phyloP scores from a whole-genome alignment of 257 asterid species.

The Solanum acaule region DNA sequence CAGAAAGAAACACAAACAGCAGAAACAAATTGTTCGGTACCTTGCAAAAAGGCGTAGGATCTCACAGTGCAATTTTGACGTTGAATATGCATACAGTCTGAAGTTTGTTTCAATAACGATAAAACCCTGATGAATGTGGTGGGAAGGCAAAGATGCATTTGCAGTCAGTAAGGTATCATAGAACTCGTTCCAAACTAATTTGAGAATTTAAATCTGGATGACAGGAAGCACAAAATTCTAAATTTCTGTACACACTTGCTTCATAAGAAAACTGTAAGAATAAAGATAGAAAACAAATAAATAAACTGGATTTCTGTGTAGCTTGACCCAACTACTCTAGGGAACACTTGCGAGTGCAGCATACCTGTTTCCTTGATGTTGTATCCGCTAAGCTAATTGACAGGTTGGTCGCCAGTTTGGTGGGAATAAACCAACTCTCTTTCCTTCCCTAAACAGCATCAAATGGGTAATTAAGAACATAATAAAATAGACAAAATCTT shows the following conservation, averaged over 20 bases:
- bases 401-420: constrained; percentile 92
- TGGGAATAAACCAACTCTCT: constrained; percentile 95
- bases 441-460: constrained; percentile 61
- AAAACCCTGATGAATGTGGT: constrained; percentile 55
- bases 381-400: constrained; percentile 94
- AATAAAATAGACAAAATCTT: not conserved
- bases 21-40: constrained; percentile 19
- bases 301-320: not conserved
- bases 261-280: not conserved
- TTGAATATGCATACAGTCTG: constrained; percentile 85
- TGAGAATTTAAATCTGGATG: not conserved
- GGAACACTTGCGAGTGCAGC: not conserved
- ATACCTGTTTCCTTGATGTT: constrained; percentile 78
- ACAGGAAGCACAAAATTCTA: not conserved
- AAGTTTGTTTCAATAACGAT: constrained; percentile 96
- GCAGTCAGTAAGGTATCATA: not conserved
- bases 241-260: not conserved
- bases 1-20: not conserved
- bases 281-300: not conserved
- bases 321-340: not conserved
- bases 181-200: not conserved
- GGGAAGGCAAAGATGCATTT: not conserved
- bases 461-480: not conserved
- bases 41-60: constrained; percentile 90
- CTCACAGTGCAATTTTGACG: constrained; percentile 86